Percentiles rank a stretch among this genome's conserved stretches.
Evolutionary conservation across 768 basidiomycete species (phyloP).

Genomic region (Termitomyces sp.): DNA sequence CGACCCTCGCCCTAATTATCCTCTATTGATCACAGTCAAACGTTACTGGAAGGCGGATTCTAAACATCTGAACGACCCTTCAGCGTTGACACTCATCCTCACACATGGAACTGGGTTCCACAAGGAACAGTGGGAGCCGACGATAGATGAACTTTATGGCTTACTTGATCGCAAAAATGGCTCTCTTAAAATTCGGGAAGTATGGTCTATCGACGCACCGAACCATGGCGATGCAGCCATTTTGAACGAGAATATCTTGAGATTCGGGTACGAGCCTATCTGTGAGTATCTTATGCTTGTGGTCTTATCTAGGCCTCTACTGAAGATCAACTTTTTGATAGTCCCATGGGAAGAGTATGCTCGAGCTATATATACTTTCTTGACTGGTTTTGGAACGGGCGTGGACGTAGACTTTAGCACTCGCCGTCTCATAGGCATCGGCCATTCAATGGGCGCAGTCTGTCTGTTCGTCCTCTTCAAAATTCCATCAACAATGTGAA

Average conservation of each 20-base stretch:
- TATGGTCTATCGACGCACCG: constrained; percentile 46
- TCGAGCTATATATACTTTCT: constrained; percentile 38
- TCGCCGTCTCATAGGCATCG: constrained; percentile 44
- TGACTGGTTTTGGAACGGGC: constrained; percentile 41
- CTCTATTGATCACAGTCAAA: constrained; percentile 41
- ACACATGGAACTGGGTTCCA: constrained; percentile 50
- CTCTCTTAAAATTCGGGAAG: constrained; percentile 34
- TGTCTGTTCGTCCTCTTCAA: constrained; percentile 29
- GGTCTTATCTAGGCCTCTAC: too few species aligned
- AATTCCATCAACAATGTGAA: not conserved
- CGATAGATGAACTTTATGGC: constrained; percentile 37
- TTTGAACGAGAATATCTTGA: constrained; percentile 38
- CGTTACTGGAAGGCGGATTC: constrained; percentile 39
- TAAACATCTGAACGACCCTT: constrained; percentile 25
- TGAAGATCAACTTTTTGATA: constrained; percentile 11
- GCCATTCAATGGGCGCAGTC: constrained; percentile 51
- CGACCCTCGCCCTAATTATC: constrained; percentile 48
- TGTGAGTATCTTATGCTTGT: constrained; percentile 26
- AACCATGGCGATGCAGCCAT: constrained; percentile 50
- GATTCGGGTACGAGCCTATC: constrained; percentile 31
- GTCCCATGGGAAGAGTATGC: constrained; percentile 53
- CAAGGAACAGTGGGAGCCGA: constrained; percentile 58
- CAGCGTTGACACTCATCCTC: constrained; percentile 42
- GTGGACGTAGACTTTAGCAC: constrained; percentile 42
- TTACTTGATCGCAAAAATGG: constrained; percentile 16